Evolutionary conservation across 768 basidiomycete genomes (phyloP).

Genomic region (Lanmaoa rubissima): DNA sequence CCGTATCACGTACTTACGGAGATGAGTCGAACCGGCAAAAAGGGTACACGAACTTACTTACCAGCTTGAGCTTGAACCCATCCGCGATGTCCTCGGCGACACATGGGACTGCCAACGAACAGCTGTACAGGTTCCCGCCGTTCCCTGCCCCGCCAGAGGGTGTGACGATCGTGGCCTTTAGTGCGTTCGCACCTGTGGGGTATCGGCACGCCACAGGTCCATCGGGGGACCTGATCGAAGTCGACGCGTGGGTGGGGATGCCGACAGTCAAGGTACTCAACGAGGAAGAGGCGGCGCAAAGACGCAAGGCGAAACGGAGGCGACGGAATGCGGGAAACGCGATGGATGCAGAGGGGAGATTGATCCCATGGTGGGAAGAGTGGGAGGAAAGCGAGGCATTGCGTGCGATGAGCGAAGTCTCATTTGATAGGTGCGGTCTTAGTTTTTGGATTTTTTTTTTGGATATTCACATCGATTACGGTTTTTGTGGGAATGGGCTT

Average conservation of each 20-base stretch:
- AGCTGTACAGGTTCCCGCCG: slow-evolving; percentile 39
- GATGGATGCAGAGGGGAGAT: slow-evolving; percentile 17
- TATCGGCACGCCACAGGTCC: slow-evolving; percentile 10
- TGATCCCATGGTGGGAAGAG: slow-evolving; percentile 34
- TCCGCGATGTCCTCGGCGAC: background rate
- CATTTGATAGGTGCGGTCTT: slow-evolving; percentile 29
- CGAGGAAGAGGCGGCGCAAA: slow-evolving; percentile 20
- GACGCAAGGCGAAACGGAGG: slow-evolving; percentile 14
- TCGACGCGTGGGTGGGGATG: slow-evolving; percentile 24
- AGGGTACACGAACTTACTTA: too few relatives aligned
- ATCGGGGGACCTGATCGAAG: slow-evolving; percentile 22
- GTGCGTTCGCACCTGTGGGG: slow-evolving; percentile 34
- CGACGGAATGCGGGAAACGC: slow-evolving; percentile 22
- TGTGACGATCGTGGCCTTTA: slow-evolving; percentile 43
- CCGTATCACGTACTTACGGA: background rate
- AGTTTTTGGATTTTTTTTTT: background rate
- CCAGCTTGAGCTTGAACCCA: too few relatives aligned
- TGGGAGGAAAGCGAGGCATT: slow-evolving; percentile 29
- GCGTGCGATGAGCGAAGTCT: slow-evolving; percentile 17
- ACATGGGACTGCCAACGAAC: background rate
- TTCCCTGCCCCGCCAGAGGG: slow-evolving; percentile 45
- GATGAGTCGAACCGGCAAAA: too few relatives aligned
- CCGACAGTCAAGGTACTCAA: slow-evolving; percentile 27
- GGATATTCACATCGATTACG: background rate
- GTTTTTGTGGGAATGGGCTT: background rate